Conservation (phyloP, 495 filamentous ascomycete species). For the Neurospora sp. region DNA sequence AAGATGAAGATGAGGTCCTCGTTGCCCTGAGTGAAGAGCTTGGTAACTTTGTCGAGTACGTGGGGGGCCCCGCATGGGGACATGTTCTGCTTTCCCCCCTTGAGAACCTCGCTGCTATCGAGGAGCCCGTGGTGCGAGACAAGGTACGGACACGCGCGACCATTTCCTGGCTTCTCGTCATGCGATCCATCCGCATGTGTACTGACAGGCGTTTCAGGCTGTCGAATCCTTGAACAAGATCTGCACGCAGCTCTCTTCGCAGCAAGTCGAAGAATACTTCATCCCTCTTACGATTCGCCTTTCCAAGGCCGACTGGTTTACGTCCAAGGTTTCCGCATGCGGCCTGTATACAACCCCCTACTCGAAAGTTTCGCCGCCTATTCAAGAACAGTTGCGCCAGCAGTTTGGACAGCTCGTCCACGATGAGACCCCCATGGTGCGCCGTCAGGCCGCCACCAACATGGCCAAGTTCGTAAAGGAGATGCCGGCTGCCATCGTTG, state of each 20-base stretch:
- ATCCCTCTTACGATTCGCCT: slow-evolving; percentile 89
- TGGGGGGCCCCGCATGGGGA: slow-evolving; percentile 84
- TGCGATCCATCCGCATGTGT: not conserved
- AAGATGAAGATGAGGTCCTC: slow-evolving; percentile 97
- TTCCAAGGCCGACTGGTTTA: slow-evolving; percentile 99
- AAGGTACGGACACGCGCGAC: slow-evolving; percentile 50
- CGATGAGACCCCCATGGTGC: slow-evolving; percentile 98
- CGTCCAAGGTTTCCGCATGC: slow-evolving; percentile 95
- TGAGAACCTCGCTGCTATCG: slow-evolving; percentile 96
- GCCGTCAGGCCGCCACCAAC: slow-evolving; percentile 91
- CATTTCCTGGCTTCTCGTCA: not conserved
- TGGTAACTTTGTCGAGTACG: slow-evolving; percentile 92
- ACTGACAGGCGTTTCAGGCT: slow-evolving; percentile 48
- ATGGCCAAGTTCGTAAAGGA: slow-evolving; percentile 95
- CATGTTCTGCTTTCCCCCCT: slow-evolving; percentile 94
- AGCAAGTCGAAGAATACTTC: slow-evolving; percentile 93
- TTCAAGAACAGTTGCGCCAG: slow-evolving; percentile 80
- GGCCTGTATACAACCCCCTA: slow-evolving; percentile 91
- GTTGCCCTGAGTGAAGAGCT: slow-evolving; percentile 95
- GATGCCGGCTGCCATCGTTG: slow-evolving; percentile 80
- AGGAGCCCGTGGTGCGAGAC: slow-evolving; percentile 93
- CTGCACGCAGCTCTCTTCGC: slow-evolving; percentile 75
- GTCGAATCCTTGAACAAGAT: slow-evolving; percentile 99
- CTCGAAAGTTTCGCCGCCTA: slow-evolving; percentile 68
- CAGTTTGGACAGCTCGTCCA: slow-evolving; percentile 88